These are phyloP conservation scores for Candida patagonica DNA, from an alignment of 805 yeast species.

Conservation along the genomic window DNA sequence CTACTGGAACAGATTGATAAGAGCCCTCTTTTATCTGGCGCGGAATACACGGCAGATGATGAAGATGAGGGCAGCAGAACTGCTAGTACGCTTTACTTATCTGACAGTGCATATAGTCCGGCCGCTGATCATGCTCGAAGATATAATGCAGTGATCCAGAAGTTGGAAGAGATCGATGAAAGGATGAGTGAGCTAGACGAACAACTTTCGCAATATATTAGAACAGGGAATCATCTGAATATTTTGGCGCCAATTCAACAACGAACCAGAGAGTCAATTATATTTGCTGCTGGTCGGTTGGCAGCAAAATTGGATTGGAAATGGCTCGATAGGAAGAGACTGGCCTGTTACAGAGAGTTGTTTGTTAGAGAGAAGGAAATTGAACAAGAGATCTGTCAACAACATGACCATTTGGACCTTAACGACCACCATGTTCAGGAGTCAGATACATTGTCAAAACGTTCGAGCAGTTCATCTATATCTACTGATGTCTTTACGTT, in stretches of 20 bases:
- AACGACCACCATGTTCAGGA: too few species aligned
- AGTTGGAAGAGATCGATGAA: slow-evolving; percentile 29
- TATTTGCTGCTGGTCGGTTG: slow-evolving; percentile 37
- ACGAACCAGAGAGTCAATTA: slow-evolving; percentile 42
- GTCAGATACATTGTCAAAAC: too few species aligned
- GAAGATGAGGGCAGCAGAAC: background rate
- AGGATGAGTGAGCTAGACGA: slow-evolving; percentile 24
- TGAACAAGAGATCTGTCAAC: slow-evolving; percentile 11
- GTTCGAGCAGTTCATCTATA: too few species aligned
- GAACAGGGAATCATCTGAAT: slow-evolving; percentile 31
- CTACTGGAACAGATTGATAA: background rate
- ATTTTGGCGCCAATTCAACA: slow-evolving; percentile 46
- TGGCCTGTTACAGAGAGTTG: slow-evolving; percentile 33
- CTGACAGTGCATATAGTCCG: background rate
- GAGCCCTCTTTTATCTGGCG: slow-evolving; percentile 3
- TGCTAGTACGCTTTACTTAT: background rate
- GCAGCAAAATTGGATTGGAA: slow-evolving; percentile 49
- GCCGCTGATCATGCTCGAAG: slow-evolving; percentile 16
- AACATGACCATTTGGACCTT: too few species aligned
- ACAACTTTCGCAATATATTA: slow-evolving; percentile 32
- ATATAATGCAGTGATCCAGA: slow-evolving; percentile 22
- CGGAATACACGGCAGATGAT: background rate
- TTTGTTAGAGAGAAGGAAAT: slow-evolving; percentile 25
- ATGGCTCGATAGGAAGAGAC: slow-evolving; percentile 44
- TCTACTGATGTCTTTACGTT: too few species aligned